A percentile compares a stretch with the other conserved stretches of the same genome.
Conservation (phyloP, 768 basidiomycete species). For the Scleroderma citrinum region DNA sequence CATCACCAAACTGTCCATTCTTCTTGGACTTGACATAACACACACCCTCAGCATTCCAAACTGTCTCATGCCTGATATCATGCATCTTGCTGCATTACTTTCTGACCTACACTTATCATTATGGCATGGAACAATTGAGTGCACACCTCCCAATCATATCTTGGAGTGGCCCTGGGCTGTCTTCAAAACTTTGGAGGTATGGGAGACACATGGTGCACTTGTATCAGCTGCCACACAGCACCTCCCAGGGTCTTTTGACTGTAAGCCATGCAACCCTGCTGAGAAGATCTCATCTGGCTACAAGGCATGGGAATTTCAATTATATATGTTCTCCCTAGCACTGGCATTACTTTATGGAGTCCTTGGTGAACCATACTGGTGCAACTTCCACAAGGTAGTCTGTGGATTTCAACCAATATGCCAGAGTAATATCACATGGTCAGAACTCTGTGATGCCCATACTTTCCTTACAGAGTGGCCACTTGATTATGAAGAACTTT, state of each 20-base stretch:
- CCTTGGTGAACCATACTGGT: slow-evolving; percentile 13
- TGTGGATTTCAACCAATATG: slow-evolving; percentile 14
- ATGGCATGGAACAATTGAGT: slow-evolving; percentile 11
- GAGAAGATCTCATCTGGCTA: slow-evolving; percentile 18
- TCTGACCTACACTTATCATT: slow-evolving; percentile 13
- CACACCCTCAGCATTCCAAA: slow-evolving; percentile 23
- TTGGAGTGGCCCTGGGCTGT: slow-evolving; percentile 28
- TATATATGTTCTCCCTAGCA: slow-evolving; percentile 14
- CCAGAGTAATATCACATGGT: slow-evolving; percentile 11
- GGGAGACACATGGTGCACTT: slow-evolving; percentile 15
- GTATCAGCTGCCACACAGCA: slow-evolving; percentile 10
- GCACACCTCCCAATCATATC: background rate
- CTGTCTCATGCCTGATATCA: slow-evolving; percentile 29
- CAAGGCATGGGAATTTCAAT: slow-evolving; percentile 16
- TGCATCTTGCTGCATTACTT: slow-evolving; percentile 30
- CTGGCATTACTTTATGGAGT: slow-evolving; percentile 13
- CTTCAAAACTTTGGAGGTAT: slow-evolving; percentile 15
- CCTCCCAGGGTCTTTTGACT: slow-evolving; percentile 14
- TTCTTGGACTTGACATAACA: slow-evolving; percentile 23
- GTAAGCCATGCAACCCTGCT: slow-evolving; percentile 15
- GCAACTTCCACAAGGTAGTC: slow-evolving; percentile 17
- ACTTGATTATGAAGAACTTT: slow-evolving; percentile 25
- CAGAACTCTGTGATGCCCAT: slow-evolving; percentile 10
- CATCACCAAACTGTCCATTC: slow-evolving; percentile 28
- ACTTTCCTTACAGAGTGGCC: slow-evolving; percentile 15